A percentile compares a stretch with the other conserved stretches of the same genome.
phyloP scores from a whole-genome alignment of 768 basidiomycete genomes.

The Daedaleopsis nitida region DNA sequence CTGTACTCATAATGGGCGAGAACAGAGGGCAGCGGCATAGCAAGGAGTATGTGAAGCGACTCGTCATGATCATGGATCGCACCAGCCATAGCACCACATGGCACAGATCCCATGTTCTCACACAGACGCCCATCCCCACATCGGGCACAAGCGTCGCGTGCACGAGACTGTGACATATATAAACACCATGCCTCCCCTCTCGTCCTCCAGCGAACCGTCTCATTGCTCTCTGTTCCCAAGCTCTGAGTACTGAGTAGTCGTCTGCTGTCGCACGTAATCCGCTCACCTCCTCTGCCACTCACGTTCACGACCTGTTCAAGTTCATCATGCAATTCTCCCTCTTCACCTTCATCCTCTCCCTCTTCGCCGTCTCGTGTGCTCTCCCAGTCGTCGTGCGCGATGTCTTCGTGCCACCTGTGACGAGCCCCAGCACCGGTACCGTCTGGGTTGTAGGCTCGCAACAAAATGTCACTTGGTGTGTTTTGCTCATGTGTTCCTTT shows the following conservation, averaged over 20 bases:
- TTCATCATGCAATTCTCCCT: conserved; percentile 27
- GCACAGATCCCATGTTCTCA: background rate
- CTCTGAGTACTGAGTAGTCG: conserved; percentile 12
- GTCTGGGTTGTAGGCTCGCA: conserved; percentile 48
- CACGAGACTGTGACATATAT: background rate
- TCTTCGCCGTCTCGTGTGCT: conserved; percentile 29
- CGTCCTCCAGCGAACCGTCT: conserved; percentile 13
- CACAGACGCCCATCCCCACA: background rate
- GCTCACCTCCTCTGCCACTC: background rate
- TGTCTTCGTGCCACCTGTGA: conserved; percentile 51
- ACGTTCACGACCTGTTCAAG: conserved; percentile 20
- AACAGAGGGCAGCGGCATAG: too few species aligned
- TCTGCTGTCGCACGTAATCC: background rate
- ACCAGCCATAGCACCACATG: too few species aligned
- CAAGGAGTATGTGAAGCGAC: too few species aligned
- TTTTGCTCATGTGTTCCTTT: background rate
- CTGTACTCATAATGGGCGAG: too few species aligned
- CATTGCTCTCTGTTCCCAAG: conserved; percentile 17
- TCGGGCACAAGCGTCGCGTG: background rate
- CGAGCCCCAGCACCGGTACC: conserved; percentile 41
- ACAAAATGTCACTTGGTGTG: conserved; percentile 55
- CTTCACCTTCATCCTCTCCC: conserved; percentile 26
- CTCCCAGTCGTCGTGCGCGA: conserved; percentile 42
- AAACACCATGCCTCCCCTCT: background rate
- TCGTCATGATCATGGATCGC: too few species aligned